phyloP scores from a whole-genome alignment of 441 rosid species.

The Populus hybrid region DNA sequence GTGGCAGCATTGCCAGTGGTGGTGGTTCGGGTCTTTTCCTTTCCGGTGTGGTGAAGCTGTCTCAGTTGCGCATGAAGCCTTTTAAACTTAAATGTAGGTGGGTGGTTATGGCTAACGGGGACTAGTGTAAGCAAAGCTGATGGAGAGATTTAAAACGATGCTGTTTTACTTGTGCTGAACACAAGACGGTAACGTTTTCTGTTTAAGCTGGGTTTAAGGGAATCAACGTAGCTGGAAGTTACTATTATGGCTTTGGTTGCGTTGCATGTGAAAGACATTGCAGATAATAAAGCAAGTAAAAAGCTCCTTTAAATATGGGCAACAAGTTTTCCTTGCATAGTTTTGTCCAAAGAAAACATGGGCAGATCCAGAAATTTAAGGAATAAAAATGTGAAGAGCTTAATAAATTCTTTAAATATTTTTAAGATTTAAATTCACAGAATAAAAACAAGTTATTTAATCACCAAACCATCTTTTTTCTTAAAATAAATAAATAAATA shows the following conservation, averaged over 20 bases:
- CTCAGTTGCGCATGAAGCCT: neutral
- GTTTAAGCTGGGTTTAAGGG: neutral
- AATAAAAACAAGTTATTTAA: too few species aligned
- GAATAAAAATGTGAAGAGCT: too few species aligned
- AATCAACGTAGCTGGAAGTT: constrained; percentile 13
- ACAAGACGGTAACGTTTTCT: neutral
- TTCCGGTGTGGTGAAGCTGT: neutral
- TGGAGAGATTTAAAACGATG: neutral
- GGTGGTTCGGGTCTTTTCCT: neutral
- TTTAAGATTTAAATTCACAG: too few species aligned
- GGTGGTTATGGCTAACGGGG: neutral
- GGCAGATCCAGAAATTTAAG: too few species aligned
- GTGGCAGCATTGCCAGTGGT: constrained; percentile 27
- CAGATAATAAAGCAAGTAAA: neutral
- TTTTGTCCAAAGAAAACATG: too few species aligned
- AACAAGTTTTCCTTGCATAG: too few species aligned
- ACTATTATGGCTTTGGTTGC: constrained; percentile 2
- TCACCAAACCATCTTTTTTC: too few species aligned
- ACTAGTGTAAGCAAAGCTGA: neutral
- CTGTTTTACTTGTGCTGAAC: neutral
- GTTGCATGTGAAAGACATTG: constrained; percentile 7
- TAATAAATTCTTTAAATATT: too few species aligned
- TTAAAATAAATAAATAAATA: too few species aligned
- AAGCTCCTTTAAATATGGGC: neutral
- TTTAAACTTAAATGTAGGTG: constrained; percentile 8